These are phyloP conservation scores for Sonneratia caseolaris DNA, from an alignment of 345 rosid species.

Conservation along the genomic window DNA sequence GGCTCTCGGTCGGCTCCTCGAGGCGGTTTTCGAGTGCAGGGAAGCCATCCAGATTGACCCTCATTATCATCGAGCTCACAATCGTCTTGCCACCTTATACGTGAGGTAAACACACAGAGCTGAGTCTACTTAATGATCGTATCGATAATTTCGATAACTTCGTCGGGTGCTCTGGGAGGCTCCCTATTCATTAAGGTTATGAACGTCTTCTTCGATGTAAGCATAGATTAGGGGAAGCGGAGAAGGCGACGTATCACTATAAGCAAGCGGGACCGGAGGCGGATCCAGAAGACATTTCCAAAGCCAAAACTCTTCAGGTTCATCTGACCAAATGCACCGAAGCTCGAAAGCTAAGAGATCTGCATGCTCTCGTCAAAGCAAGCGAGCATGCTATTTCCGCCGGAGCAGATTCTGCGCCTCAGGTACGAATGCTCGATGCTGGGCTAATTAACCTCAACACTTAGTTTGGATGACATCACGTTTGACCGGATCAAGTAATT, in stretches of 20 bases:
- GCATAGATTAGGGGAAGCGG: conserved; percentile 70
- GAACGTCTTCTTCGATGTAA: not conserved
- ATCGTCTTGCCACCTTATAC: conserved; percentile 71
- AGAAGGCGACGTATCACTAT: conserved; percentile 74
- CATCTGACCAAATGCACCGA: conserved; percentile 62
- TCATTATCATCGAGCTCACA: conserved; percentile 81
- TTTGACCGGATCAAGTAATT: no score
- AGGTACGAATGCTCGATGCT: conserved; percentile 20
- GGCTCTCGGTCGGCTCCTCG: conserved; percentile 73
- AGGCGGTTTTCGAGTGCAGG: conserved; percentile 83
- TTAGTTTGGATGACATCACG: no score
- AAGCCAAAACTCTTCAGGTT: conserved; percentile 47
- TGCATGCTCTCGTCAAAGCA: conserved; percentile 55
- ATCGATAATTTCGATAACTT: no score
- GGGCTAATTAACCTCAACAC: not conserved
- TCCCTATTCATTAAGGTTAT: not conserved
- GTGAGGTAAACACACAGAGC: conserved; percentile 37
- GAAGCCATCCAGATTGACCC: conserved; percentile 91
- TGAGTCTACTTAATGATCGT: no score
- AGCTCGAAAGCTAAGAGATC: conserved; percentile 53
- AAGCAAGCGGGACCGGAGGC: conserved; percentile 83
- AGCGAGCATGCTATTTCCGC: conserved; percentile 42
- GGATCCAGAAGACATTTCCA: conserved; percentile 58
- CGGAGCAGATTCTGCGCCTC: conserved; percentile 89
- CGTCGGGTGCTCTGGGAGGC: no score